A percentile compares a stretch with the other conserved stretches of the same genome.
These are phyloP conservation scores for Penicillium flavigenum DNA, from an alignment of 495 filamentous ascomycete genomes.

Conservation along the genomic window DNA sequence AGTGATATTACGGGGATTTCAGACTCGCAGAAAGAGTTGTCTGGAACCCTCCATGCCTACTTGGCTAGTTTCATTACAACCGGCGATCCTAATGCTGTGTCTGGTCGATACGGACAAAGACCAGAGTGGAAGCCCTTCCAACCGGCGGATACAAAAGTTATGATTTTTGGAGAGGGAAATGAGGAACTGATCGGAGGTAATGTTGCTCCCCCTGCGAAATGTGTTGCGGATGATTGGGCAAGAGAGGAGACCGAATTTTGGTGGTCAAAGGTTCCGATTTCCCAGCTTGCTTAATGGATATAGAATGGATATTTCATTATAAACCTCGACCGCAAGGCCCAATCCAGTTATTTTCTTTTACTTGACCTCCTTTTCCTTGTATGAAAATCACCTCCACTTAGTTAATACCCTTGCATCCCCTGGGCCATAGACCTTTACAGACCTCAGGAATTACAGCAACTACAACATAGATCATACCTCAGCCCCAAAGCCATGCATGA, in stretches of 20 bases:
- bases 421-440: too few species aligned
- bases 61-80: conserved; percentile 55
- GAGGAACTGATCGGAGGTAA: conserved; percentile 53
- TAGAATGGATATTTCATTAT: background rate
- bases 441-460: too few species aligned
- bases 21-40: conserved; percentile 46
- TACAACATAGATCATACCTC: too few species aligned
- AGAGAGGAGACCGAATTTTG: conserved; percentile 57
- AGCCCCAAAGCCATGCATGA: too few species aligned
- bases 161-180: conserved; percentile 63
- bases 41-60: conserved; percentile 54
- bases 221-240: conserved; percentile 45
- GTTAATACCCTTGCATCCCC: too few species aligned
- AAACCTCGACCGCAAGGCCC: background rate
- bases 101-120: conserved; percentile 27
- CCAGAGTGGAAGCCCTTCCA: conserved; percentile 34
- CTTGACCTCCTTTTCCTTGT: background rate
- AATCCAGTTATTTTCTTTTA: background rate
- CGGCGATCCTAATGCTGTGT: conserved; percentile 50
- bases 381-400: too few species aligned
- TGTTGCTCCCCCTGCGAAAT: conserved; percentile 44
- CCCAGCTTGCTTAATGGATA: conserved; percentile 26
- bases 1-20: conserved; percentile 38
- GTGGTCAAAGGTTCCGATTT: conserved; percentile 46
- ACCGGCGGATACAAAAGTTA: conserved; percentile 25